Percentiles rank a stretch among this genome's conserved stretches.
Conservation (phyloP, 345 rosid genomes). For the Excoecaria agallocha region DNA sequence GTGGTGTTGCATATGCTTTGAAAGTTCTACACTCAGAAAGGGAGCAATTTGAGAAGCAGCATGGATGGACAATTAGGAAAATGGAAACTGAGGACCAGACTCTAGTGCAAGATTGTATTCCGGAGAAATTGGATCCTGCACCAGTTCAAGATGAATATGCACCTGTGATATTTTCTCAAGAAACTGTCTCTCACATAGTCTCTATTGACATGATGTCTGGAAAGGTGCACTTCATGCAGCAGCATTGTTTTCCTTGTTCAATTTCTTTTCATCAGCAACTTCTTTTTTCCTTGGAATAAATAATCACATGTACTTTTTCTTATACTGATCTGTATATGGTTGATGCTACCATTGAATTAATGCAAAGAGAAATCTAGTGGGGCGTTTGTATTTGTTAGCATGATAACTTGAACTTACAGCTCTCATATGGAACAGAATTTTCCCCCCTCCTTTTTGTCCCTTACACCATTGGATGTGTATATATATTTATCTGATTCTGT, state of each 20-base stretch:
- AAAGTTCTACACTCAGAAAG: conserved; percentile 84
- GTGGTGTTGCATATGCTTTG: conserved; percentile 98
- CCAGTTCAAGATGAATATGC: conserved; percentile 96
- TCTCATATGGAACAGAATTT: neutral
- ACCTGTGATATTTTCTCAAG: conserved; percentile 89
- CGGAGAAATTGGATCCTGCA: conserved; percentile 84
- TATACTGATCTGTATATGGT: neutral
- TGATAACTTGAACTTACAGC: conserved; percentile 3
- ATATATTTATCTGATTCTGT: neutral
- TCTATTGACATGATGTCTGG: conserved; percentile 99
- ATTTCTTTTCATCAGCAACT: conserved; percentile 7
- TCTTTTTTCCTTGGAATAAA: neutral
- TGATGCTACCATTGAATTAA: neutral
- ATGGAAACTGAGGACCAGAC: conserved; percentile 92
- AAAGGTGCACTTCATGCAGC: conserved; percentile 42
- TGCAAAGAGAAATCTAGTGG: too few species aligned
- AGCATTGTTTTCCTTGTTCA: conserved; percentile 7
- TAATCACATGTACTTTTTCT: neutral
- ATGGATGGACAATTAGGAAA: conserved; percentile 79
- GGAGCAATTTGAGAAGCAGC: conserved; percentile 74
- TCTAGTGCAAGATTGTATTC: conserved; percentile 73
- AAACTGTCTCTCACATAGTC: conserved; percentile 91
- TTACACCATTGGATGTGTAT: neutral
- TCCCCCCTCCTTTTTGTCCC: neutral
- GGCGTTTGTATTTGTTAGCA: neutral